These are phyloP conservation scores for Coelastrella sp. DNA, from an alignment of 139 green algal genomes.

Conservation along the genomic window DNA sequence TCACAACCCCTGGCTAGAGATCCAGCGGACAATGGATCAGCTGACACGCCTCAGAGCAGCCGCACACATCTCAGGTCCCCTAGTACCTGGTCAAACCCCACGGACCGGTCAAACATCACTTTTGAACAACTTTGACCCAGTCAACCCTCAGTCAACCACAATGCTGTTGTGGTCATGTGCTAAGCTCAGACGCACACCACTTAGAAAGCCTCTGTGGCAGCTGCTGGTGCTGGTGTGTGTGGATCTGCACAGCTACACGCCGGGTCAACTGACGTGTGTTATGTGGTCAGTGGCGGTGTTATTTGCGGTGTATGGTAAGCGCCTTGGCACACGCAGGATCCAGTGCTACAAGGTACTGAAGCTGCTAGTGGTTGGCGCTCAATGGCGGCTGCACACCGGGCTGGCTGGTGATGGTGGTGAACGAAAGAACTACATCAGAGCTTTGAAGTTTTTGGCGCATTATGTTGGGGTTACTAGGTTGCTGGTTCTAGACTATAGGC, in stretches of 20 bases:
- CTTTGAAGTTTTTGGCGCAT: conserved; percentile 19
- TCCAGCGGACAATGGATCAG: neutral
- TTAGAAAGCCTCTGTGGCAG: conserved; percentile 16
- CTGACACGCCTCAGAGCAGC: neutral
- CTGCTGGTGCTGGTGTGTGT: conserved; percentile 16
- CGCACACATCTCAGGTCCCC: neutral
- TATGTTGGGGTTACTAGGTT: neutral
- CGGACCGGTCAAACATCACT: neutral
- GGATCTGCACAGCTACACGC: conserved; percentile 1
- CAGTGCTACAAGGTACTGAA: conserved; percentile 28
- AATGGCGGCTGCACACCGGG: conserved; percentile 25
- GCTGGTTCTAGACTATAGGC: neutral
- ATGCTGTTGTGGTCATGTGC: conserved; percentile 26
- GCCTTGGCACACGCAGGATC: neutral
- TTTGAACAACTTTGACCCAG: neutral
- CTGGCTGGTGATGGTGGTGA: neutral
- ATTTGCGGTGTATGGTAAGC: neutral
- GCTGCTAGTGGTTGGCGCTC: neutral
- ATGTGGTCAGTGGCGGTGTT: neutral
- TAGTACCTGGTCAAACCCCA: neutral
- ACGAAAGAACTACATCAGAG: neutral
- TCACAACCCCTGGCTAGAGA: neutral
- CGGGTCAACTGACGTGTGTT: neutral
- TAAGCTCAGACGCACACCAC: neutral
- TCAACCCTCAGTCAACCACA: neutral